phyloP scores from a whole-genome alignment of 2,329 filamentous ascomycete genomes.

The Fusarium bulbicola region DNA sequence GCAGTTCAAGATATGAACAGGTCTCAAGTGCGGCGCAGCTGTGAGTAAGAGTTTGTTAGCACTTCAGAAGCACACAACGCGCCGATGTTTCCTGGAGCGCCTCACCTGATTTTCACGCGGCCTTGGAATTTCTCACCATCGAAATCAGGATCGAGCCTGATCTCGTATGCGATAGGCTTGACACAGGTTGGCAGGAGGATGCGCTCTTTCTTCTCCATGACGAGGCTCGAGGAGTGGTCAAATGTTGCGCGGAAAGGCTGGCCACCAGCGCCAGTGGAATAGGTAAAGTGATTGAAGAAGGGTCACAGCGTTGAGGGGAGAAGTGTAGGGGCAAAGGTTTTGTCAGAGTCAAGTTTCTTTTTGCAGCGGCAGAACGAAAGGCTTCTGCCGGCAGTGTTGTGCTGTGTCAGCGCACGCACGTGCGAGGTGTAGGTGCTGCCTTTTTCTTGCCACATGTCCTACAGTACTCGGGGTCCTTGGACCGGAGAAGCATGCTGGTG shows the following conservation, averaged over 20 bases:
- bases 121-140: neutral
- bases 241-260: neutral
- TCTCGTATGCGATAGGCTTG: fast-evolving
- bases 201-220: neutral
- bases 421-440: neutral
- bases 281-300: neutral
- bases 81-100: fast-evolving
- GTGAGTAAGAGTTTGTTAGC: neutral
- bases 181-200: neutral
- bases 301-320: neutral
- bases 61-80: neutral
- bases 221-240: fast-evolving
- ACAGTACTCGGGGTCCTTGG: fast-evolving
- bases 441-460: neutral
- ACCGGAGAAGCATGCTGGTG: neutral
- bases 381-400: neutral
- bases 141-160: neutral
- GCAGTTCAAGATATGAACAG: neutral
- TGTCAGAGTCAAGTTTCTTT: neutral
- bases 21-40: neutral
- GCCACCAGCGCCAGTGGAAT: fast-evolving
- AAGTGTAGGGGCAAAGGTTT: neutral
- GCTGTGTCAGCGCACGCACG: neutral
- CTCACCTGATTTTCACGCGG: neutral
- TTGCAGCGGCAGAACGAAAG: neutral